Evolutionary conservation across 148 eudicot genomes (phyloP).

Genomic region (Amaranthus cruentus): DNA sequence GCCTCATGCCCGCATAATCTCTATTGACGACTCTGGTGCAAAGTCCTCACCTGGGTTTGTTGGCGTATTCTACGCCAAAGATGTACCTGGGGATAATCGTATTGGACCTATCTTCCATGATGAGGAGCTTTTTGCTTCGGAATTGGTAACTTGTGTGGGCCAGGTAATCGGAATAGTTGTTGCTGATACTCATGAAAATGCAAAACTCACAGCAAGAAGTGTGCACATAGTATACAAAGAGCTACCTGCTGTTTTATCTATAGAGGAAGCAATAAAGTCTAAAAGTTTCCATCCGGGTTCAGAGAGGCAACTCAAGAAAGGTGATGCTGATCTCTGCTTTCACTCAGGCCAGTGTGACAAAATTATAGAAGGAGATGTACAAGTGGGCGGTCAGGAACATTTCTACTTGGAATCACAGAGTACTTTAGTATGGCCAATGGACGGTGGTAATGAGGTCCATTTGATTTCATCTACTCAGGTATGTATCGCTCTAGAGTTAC

Average conservation of each 20-base stretch:
- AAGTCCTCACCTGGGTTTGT: conserved; percentile 72
- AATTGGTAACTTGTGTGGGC: conserved; percentile 92
- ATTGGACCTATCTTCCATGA: conserved; percentile 72
- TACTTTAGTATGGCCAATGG: conserved; percentile 82
- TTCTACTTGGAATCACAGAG: conserved; percentile 86
- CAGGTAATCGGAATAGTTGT: conserved; percentile 89
- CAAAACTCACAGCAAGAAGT: conserved; percentile 77
- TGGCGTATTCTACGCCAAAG: conserved; percentile 75
- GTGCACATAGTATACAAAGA: conserved; percentile 81
- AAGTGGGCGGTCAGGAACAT: conserved; percentile 94
- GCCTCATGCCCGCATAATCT: conserved; percentile 92
- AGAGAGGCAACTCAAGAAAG: conserved; percentile 55
- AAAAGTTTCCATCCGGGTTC: conserved; percentile 77
- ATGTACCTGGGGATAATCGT: conserved; percentile 71
- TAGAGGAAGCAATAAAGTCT: conserved; percentile 62
- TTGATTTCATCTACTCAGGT: conserved; percentile 99
- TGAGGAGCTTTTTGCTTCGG: conserved; percentile 91
- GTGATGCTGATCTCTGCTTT: conserved; percentile 81
- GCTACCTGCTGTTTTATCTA: conserved; percentile 77
- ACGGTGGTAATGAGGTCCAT: conserved; percentile 93
- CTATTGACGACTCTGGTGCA: conserved; percentile 75
- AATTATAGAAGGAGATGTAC: conserved; percentile 89
- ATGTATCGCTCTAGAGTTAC: conserved; percentile 23
- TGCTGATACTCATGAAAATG: conserved; percentile 94
- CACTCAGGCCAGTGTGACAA: conserved; percentile 74